phyloP scores from a whole-genome alignment of 371 early-diverging fungal species.

The Mucor plumbeus region DNA sequence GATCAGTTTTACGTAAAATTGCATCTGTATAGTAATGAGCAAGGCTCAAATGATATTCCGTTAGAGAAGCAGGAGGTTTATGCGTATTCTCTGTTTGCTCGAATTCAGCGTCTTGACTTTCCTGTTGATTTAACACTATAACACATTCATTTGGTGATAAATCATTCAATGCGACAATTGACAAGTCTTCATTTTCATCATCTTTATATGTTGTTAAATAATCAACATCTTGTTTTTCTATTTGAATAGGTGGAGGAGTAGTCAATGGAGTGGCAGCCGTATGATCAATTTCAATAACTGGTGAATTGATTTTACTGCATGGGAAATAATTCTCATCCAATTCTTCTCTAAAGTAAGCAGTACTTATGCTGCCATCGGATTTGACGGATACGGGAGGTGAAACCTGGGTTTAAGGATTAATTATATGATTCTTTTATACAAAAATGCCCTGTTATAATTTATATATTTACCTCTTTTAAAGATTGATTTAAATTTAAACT shows the following conservation, averaged over 20 bases:
- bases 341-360: slow-evolving; percentile 27
- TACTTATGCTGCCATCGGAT: neutral
- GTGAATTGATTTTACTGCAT: neutral
- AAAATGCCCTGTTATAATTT: neutral
- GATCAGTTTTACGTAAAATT: neutral
- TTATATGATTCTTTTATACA: neutral
- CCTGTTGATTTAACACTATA: neutral
- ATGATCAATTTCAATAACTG: neutral
- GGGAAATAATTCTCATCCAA: slow-evolving; percentile 60
- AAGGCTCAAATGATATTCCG: neutral
- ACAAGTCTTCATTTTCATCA: neutral
- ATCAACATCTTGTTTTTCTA: neutral
- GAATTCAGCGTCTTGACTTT: slow-evolving; percentile 1
- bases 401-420: neutral
- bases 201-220: neutral
- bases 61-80: neutral
- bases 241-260: neutral
- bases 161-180: slow-evolving; percentile 6
- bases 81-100: neutral
- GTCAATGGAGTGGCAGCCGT: neutral
- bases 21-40: neutral
- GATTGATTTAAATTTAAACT: neutral
- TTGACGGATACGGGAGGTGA: neutral
- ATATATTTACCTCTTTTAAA: neutral
- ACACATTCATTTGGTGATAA: slow-evolving; percentile 2